Conservation (phyloP, 1,284 basidiomycete species). For the Stereum hirsutum region DNA sequence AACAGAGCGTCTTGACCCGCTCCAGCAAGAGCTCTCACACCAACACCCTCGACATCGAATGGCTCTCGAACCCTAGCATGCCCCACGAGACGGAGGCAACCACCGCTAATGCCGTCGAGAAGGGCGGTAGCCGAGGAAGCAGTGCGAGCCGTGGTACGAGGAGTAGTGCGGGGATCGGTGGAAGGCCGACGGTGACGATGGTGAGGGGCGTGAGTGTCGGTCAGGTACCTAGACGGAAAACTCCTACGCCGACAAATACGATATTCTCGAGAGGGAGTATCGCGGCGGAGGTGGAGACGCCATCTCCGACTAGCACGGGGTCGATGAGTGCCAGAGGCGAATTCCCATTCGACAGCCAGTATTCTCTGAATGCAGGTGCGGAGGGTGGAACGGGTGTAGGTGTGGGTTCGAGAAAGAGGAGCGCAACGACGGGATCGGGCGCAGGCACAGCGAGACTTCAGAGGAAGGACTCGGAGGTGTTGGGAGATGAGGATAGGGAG, state of each 20-base stretch:
- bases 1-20: too few species aligned
- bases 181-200: constrained; percentile 3
- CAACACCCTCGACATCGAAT: constrained; percentile 6
- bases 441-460: not conserved
- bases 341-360: too few species aligned
- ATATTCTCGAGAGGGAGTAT: constrained; percentile 15
- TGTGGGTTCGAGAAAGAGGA: too few species aligned
- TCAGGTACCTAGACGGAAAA: constrained; percentile 13
- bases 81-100: constrained; percentile 1
- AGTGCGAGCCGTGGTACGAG: too few species aligned
- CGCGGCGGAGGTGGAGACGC: constrained; percentile 11
- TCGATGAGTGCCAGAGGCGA: not conserved
- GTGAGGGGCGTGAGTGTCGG: constrained; percentile 17
- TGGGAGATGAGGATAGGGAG: constrained; percentile 5
- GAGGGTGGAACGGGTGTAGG: too few species aligned
- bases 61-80: constrained; percentile 5
- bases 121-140: too few species aligned
- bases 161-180: too few species aligned
- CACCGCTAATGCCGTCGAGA: too few species aligned
- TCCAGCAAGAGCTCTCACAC: too few species aligned
- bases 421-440: too few species aligned
- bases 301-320: not conserved
- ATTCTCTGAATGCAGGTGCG: too few species aligned
- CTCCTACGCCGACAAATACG: constrained; percentile 13
- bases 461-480: constrained; percentile 5